A percentile compares a stretch with the other conserved stretches of the same genome.
Conservation (phyloP, 148 eudicot species). For the Mesembryanthemum crystallinum region DNA sequence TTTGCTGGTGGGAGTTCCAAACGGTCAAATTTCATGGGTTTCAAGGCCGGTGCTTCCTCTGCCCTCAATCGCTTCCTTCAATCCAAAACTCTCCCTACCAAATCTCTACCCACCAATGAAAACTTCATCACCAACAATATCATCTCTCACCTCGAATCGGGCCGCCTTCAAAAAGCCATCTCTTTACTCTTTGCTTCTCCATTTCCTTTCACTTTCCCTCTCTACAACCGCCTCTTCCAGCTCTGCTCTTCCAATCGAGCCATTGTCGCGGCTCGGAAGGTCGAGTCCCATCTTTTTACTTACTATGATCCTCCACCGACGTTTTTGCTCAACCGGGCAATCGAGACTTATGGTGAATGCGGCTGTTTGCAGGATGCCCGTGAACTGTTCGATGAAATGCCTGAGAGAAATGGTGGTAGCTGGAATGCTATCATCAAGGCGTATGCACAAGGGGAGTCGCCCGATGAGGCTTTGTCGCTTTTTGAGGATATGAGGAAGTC, state of each 20-base stretch:
- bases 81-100: conserved; percentile 13
- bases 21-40: conserved; percentile 28
- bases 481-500: conserved; percentile 44
- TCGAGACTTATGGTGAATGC: conserved; percentile 58
- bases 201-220: conserved; percentile 39
- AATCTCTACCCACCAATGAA: conserved; percentile 19
- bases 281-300: conserved; percentile 61
- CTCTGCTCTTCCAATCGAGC: conserved; percentile 45
- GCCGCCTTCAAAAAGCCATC: conserved; percentile 50
- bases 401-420: conserved; percentile 70
- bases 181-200: conserved; percentile 61
- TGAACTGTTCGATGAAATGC: conserved; percentile 81
- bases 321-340: conserved; percentile 65
- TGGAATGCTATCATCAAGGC: conserved; percentile 75
- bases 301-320: conserved; percentile 52
- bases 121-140: conserved; percentile 35
- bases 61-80: conserved; percentile 25
- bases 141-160: conserved; percentile 38
- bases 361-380: conserved; percentile 58
- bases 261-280: conserved; percentile 61
- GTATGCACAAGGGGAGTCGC: conserved; percentile 31
- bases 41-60: conserved; percentile 17
- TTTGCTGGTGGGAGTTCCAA: conserved; percentile 1
- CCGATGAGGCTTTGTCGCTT: conserved; percentile 39
- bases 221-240: conserved; percentile 58